Evolutionary conservation across 139 green algal genomes (phyloP).

Genomic region (Coelastrella sp.): DNA sequence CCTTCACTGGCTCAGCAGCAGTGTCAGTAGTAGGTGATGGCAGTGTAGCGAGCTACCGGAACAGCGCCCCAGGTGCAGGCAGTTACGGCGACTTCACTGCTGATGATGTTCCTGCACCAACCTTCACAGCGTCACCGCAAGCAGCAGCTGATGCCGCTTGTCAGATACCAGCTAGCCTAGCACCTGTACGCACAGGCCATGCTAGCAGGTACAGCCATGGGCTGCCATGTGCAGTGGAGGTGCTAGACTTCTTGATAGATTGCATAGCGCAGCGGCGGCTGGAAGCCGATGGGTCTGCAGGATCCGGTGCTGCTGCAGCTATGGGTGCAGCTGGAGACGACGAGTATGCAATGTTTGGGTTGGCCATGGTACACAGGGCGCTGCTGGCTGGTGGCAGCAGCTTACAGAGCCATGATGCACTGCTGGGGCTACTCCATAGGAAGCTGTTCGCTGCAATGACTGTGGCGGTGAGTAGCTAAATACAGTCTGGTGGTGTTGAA

Average conservation of each 20-base stretch:
- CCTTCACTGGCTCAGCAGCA: background rate
- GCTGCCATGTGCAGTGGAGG: constrained; percentile 58
- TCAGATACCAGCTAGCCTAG: background rate
- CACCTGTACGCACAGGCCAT: background rate
- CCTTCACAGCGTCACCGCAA: background rate
- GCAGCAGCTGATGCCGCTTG: background rate
- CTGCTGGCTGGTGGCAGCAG: constrained; percentile 61
- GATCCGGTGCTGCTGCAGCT: background rate
- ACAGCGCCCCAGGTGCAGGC: constrained; percentile 21
- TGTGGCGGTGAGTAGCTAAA: constrained; percentile 52
- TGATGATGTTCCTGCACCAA: background rate
- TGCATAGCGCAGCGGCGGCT: constrained; percentile 51
- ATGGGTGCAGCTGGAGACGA: background rate
- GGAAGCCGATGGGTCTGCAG: constrained; percentile 37
- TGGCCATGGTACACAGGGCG: constrained; percentile 82
- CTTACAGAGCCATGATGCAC: constrained; percentile 50
- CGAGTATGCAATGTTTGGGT: constrained; percentile 73
- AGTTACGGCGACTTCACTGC: constrained; percentile 20
- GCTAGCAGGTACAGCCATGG: constrained; percentile 52
- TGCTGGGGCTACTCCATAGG: constrained; percentile 74
- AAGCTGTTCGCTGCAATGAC: constrained; percentile 72
- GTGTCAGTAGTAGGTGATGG: constrained; percentile 2
- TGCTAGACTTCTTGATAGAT: constrained; percentile 70
- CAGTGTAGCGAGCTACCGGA: background rate
- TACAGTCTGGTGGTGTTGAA: no score